Conservation (phyloP, 805 yeast species). For the Cephaloascus fragrans region DNA sequence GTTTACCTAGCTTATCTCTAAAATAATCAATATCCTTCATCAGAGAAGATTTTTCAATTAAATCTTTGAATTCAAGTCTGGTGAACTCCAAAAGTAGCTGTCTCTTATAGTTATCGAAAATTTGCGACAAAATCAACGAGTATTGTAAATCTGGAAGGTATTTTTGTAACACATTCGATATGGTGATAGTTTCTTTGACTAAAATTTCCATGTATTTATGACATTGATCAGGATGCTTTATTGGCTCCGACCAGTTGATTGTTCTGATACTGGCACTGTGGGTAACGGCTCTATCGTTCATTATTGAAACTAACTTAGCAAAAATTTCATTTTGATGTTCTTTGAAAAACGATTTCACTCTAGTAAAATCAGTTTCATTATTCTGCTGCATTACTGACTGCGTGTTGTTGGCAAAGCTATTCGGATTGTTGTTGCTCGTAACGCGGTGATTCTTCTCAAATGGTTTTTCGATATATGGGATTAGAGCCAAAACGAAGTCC, state of each 20-base stretch:
- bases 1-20: constrained; percentile 46
- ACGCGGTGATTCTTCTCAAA: constrained; percentile 6
- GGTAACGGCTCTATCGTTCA: constrained; percentile 51
- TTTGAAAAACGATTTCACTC: constrained; percentile 28
- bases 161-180: constrained; percentile 47
- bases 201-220: constrained; percentile 57
- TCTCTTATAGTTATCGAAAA: constrained; percentile 50
- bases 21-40: constrained; percentile 56
- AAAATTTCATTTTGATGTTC: constrained; percentile 60
- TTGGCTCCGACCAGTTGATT: constrained; percentile 41
- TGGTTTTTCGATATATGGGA: constrained; percentile 22
- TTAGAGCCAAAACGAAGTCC: constrained; percentile 30
- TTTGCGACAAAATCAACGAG: constrained; percentile 32
- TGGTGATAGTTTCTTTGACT: constrained; percentile 58
- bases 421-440: background rate
- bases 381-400: constrained; percentile 13
- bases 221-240: constrained; percentile 33
- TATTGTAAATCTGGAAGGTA: constrained; percentile 45
- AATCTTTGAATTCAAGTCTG: constrained; percentile 36
- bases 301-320: constrained; percentile 55
- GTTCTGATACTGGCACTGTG: constrained; percentile 39
- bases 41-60: constrained; percentile 42
- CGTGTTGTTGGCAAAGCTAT: constrained; percentile 11
- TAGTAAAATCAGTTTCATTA: constrained; percentile 22
- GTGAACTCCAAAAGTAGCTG: constrained; percentile 43